These are phyloP conservation scores for Darksidea phi DNA, from an alignment of 495 filamentous ascomycete species.

Conservation along the genomic window DNA sequence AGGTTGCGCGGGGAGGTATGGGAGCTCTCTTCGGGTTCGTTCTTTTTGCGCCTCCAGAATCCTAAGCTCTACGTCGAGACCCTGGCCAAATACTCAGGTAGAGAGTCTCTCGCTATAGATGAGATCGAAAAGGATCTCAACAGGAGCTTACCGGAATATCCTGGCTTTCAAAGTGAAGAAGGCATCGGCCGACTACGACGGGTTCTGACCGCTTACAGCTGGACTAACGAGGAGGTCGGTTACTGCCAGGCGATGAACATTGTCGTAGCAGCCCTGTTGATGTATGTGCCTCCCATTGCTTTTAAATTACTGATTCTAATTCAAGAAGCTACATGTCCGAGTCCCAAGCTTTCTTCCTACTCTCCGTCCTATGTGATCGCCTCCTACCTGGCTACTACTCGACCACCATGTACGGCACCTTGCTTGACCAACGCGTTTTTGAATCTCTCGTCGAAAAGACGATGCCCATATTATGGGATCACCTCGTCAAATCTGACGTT, in stretches of 20 bases:
- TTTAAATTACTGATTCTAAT: slow-evolving; percentile 26
- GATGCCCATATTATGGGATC: slow-evolving; percentile 98
- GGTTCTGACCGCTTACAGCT: slow-evolving; percentile 94
- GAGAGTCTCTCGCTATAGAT: slow-evolving; percentile 89
- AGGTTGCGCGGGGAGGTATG: slow-evolving; percentile 90
- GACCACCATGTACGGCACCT: slow-evolving; percentile 96
- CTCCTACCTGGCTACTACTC: slow-evolving; percentile 96
- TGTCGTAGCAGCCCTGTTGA: slow-evolving; percentile 89
- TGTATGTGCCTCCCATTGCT: slow-evolving; percentile 51
- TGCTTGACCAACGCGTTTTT: slow-evolving; percentile 94
- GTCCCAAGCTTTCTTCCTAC: slow-evolving; percentile 88
- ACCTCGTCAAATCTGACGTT: slow-evolving; percentile 89
- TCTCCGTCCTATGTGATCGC: slow-evolving; percentile 88
- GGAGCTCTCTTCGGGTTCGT: slow-evolving; percentile 88
- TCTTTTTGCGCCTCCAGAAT: slow-evolving; percentile 81
- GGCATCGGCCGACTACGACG: slow-evolving; percentile 86
- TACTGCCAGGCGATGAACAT: slow-evolving; percentile 99
- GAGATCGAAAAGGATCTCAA: slow-evolving; percentile 99
- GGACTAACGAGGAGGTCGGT: slow-evolving; percentile 90
- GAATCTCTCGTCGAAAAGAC: slow-evolving; percentile 96
- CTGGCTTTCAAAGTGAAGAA: slow-evolving; percentile 94
- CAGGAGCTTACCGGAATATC: slow-evolving; percentile 91
- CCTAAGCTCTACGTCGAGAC: slow-evolving; percentile 82
- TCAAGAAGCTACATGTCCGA: slow-evolving; percentile 84
- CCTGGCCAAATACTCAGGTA: slow-evolving; percentile 73